Conservation (phyloP, 352 stramenopile genomes). For the Phytophthora parvispora region DNA sequence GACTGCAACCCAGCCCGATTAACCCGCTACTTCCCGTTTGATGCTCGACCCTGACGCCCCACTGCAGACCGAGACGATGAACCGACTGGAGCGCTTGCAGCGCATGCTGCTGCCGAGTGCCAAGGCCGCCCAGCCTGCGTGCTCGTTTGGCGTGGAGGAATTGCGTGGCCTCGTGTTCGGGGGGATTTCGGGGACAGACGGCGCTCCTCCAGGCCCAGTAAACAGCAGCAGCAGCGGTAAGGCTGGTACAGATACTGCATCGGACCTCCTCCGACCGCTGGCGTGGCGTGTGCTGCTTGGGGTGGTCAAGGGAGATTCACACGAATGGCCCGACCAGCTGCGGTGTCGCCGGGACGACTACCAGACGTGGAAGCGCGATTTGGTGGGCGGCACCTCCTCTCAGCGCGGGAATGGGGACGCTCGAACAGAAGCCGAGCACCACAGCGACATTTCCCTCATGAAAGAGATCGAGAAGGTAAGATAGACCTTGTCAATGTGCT, state of each 20-base stretch:
- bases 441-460: slow-evolving; percentile 50
- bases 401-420: slow-evolving; percentile 9
- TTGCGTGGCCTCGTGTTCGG: slow-evolving; percentile 29
- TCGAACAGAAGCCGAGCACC: slow-evolving; percentile 26
- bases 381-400: slow-evolving; percentile 33
- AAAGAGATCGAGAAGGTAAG: slow-evolving; percentile 77
- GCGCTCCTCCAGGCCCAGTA: not conserved
- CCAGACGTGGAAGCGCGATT: slow-evolving; percentile 44
- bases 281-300: slow-evolving; percentile 58
- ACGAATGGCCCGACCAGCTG: slow-evolving; percentile 31
- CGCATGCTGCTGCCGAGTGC: slow-evolving; percentile 12
- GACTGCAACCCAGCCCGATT: not conserved
- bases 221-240: not conserved
- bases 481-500: no score
- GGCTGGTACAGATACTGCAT: not conserved
- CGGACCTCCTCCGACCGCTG: slow-evolving; percentile 25
- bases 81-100: slow-evolving; percentile 11
- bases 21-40: not conserved
- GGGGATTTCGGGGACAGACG: slow-evolving; percentile 9
- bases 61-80: not conserved
- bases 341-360: slow-evolving; percentile 34
- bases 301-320: slow-evolving; percentile 24
- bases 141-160: slow-evolving; percentile 29
- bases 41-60: not conserved
- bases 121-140: not conserved